A percentile compares a stretch with the other conserved stretches of the same genome.
These are phyloP conservation scores for Colletotrichum caudatum DNA, from an alignment of 2,329 filamentous ascomycete genomes.

Conservation along the genomic window DNA sequence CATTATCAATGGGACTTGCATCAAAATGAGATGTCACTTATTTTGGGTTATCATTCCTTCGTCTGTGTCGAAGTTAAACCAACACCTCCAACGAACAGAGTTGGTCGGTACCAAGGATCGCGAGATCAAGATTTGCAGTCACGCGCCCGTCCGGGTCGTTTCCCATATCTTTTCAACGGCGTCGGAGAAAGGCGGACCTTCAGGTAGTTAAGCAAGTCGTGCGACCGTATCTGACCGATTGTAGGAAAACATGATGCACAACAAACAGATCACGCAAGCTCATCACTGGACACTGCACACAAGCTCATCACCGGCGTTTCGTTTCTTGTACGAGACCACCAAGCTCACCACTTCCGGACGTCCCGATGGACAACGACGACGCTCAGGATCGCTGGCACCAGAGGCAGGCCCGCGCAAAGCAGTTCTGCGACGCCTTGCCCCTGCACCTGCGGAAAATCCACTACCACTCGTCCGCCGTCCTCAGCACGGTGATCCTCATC, in stretches of 20 bases:
- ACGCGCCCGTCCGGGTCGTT: not conserved
- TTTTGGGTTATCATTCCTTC: not conserved
- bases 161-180: not conserved
- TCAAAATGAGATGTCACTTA: not conserved
- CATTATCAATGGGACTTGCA: accelerated
- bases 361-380: not conserved
- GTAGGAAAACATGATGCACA: not conserved
- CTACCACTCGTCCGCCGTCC: not conserved
- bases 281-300: not conserved
- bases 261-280: not conserved
- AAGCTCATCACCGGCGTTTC: not conserved
- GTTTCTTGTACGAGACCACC: not conserved
- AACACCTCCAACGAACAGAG: not conserved
- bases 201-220: not conserved
- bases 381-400: too few species aligned
- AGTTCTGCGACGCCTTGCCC: not conserved
- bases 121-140: not conserved
- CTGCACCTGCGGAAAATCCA: too few species aligned
- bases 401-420: too few species aligned
- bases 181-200: not conserved
- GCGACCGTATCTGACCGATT: not conserved
- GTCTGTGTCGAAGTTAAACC: not conserved
- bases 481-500: not conserved
- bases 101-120: not conserved
- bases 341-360: not conserved